Conservation (phyloP, 2,329 filamentous ascomycete species). For the Fusarium torreyae region DNA sequence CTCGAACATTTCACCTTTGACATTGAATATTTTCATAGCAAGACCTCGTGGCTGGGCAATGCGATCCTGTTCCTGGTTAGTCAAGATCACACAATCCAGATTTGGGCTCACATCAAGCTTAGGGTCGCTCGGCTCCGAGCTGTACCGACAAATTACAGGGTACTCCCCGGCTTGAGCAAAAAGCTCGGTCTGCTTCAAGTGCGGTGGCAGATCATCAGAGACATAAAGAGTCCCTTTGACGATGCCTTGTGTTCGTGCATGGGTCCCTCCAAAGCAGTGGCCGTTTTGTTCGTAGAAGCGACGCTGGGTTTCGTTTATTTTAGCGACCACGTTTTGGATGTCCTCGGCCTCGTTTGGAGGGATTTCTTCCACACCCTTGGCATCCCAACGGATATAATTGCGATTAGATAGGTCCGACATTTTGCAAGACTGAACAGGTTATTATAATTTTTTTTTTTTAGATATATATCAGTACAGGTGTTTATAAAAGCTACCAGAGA, state of each 20-base stretch:
- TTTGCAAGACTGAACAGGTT: background rate
- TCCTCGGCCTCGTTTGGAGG: background rate
- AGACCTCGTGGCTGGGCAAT: constrained; percentile 4
- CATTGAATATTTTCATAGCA: constrained; percentile 10
- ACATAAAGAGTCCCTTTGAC: constrained; percentile 5
- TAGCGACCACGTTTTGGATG: background rate
- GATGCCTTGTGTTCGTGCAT: constrained; percentile 7
- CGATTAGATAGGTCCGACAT: background rate
- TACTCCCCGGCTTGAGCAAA: constrained; percentile 4
- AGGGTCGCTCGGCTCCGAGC: constrained; percentile 10
- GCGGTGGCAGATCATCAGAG: background rate
- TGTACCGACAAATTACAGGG: constrained; percentile 2
- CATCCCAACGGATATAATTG: constrained; percentile 4
- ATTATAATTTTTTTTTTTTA: no score
- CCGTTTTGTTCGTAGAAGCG: constrained; percentile 12
- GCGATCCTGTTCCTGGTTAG: background rate
- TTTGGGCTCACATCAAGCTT: background rate
- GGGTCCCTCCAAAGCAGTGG: constrained; percentile 12
- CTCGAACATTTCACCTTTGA: constrained; percentile 11
- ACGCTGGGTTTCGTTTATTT: constrained; percentile 9
- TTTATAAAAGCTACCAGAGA: no score
- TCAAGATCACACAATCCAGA: background rate
- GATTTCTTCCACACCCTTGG: background rate
- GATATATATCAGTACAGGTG: no score
- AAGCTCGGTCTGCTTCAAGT: constrained; percentile 18